Evolutionary conservation across 352 stramenopile species (phyloP), one percentile per base, ranked within the genome.

Genomic region (Pythium coloratum): DNA sequence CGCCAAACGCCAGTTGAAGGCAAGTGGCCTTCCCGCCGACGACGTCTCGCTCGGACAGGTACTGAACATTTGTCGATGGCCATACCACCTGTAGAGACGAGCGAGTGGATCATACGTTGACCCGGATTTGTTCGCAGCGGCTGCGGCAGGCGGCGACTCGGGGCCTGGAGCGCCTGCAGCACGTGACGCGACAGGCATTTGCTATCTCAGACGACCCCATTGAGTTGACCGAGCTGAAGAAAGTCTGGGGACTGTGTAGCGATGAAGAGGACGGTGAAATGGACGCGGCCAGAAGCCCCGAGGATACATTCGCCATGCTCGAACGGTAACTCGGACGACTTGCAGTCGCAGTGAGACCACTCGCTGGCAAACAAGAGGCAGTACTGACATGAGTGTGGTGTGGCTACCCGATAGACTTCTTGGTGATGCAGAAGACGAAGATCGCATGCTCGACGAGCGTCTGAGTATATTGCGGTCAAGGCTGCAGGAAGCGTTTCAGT

Each of bases 1-100:
- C 14, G 83, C 80, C 9, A 89, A 87, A 47, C 73, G 76, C 4
- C 79, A 87, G 61, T 70, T 90, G 36, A 76, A 87, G 55, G 59
- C 75, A 2, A 84, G 73, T 16, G 78, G 80, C 12, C 76, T 88
- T 70, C 69, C 60, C 20, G 76, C 84, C 12, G 64, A 79, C 28
- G 70, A 81, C 18, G 65, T 65, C 1, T 81, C 81, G 7, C 56
- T 90, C 6, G 65, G 75, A 9, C 71, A 84, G 68, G 81, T 90
- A 58, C 6, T 16, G n/a, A 32, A 16, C 13, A 50, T 3, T 33
- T 6, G 33, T 38, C 33, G 16, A 44, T 4, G 16, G 36, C 36
- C 2, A 4, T 7, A 4, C 12, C 16, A 12, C 36, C 16, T 44
- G 36, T 1, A 44, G 36, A 44, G 36, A 44, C 36, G 4, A 3